A percentile compares a stretch with the other conserved stretches of the same genome.
Conservation (phyloP, 108 stramenopile species). For the Seminavis robusta region DNA sequence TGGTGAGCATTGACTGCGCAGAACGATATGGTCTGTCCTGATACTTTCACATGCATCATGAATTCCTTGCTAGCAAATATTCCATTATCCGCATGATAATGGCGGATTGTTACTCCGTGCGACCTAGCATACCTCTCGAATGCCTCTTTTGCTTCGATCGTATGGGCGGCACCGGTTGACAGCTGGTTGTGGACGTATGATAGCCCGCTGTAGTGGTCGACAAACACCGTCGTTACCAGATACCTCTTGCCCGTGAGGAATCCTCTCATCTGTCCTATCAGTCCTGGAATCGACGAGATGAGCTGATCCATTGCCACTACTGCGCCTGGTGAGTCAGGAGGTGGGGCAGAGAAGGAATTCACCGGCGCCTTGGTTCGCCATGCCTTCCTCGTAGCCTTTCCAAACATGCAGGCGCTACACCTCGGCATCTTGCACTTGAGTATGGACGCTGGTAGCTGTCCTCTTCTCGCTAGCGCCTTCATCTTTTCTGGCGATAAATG, state of each 20-base stretch:
- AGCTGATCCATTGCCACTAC: slow-evolving; percentile 45
- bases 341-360: too few relatives aligned
- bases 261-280: slow-evolving; percentile 43
- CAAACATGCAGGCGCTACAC: slow-evolving; percentile 26
- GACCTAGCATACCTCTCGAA: slow-evolving; percentile 25
- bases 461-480: slow-evolving; percentile 23
- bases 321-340: slow-evolving; percentile 21
- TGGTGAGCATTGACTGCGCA: slow-evolving; percentile 51
- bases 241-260: slow-evolving; percentile 30
- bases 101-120: slow-evolving; percentile 12
- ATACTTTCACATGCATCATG: slow-evolving; percentile 2
- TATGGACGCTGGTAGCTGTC: slow-evolving; percentile 20
- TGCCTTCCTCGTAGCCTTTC: background rate
- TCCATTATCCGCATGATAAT: slow-evolving; percentile 66
- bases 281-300: slow-evolving; percentile 36
- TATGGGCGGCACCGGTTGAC: slow-evolving; percentile 20
- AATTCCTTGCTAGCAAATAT: slow-evolving; percentile 30
- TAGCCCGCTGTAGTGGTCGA: slow-evolving; percentile 22
- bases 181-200: slow-evolving; percentile 32
- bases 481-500: slow-evolving; percentile 21
- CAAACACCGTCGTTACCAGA: slow-evolving; percentile 32
- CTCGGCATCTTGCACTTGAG: slow-evolving; percentile 20
- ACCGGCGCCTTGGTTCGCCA: slow-evolving; percentile 10
- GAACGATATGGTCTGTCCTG: slow-evolving; percentile 29
- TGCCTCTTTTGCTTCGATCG: slow-evolving; percentile 31